Base-by-base conservation (phyloP, 768 basidiomycete genomes). In the Multifurca ochricompacta region DNA sequence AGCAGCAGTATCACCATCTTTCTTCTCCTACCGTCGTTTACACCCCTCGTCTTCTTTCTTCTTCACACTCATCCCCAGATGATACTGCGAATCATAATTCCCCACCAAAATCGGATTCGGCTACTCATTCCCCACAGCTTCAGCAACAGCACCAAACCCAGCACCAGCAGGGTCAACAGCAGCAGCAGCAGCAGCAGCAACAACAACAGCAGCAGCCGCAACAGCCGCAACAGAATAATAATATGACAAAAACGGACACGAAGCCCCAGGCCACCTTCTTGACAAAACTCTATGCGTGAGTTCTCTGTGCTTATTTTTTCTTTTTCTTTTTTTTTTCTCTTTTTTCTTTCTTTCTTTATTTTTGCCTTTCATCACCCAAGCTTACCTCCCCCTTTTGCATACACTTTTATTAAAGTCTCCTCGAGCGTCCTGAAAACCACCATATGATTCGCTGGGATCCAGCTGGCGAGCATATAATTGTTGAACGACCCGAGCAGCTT, bases 401-500 rank as follows among this genome's bases (percentile, higher is more conserved):
- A n/a, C n/a, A n/a, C n/a, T n/a, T n/a, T n/a, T n/a, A n/a, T n/a
- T n/a, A 43, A 43, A 92, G 90, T 48, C 83, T 92, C 46, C 82
- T 92, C 66, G 91, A 92, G 69, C 84, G 90, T 44, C 81, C 87
- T 53, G 91, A 94, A 71, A 93, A 94, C 70, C 88, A 93, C 63
- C 88, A 92, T 69, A 94, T 95, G 87, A 94, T 96, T 68, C 86
- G 92, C 48, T 96, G 92, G 92, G 91, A 93, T 67, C 85, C 87
- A 14, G 83, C 85, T 19, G 93, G 92, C 58, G 88, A 92, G 67
- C 87, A 92, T 66, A 94, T 96, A 76, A 91, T 96, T 70, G 92
- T 96, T 51, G 92, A 94, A 66, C 76, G 87, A 30, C 93, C 92
- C 59, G 90, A 91, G 67, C 91, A 94, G 68, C 84, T 96, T 54